A percentile compares a stretch with the other conserved stretches of the same genome.
phyloP scores from a whole-genome alignment of 2,329 filamentous ascomycete species.

The Stagonosporopsis rhizophila region DNA sequence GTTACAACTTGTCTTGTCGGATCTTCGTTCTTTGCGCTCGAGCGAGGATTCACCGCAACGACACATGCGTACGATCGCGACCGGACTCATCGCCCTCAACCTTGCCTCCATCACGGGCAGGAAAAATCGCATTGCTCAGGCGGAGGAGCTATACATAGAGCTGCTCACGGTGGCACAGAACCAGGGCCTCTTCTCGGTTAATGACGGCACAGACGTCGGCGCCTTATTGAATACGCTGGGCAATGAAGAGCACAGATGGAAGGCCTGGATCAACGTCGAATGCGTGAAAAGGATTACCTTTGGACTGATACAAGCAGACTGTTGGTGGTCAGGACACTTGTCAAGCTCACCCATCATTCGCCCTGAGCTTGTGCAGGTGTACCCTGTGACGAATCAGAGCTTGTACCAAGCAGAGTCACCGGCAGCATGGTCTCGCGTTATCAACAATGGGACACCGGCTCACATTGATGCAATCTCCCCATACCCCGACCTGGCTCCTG shows the following conservation, averaged over 20 bases:
- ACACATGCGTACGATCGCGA: conserved; percentile 57
- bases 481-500: conserved; percentile 19
- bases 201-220: conserved; percentile 47
- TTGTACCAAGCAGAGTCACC: conserved; percentile 54
- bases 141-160: conserved; percentile 60
- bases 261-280: conserved; percentile 61
- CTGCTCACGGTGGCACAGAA: conserved; percentile 58
- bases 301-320: conserved; percentile 55
- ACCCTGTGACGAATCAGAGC: conserved; percentile 55
- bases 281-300: conserved; percentile 60
- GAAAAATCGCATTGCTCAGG: conserved; percentile 55
- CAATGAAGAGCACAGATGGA: conserved; percentile 58
- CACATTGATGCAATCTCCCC: conserved; percentile 44
- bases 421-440: conserved; percentile 42
- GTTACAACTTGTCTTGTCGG: conserved; percentile 51
- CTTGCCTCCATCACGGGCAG: conserved; percentile 58
- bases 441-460: conserved; percentile 40
- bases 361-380: conserved; percentile 56
- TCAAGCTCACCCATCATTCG: conserved; percentile 56
- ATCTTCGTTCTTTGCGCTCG: conserved; percentile 53
- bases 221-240: conserved; percentile 54
- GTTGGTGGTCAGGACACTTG: conserved; percentile 58
- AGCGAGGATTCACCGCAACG: conserved; percentile 50
- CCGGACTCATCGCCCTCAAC: conserved; percentile 57
- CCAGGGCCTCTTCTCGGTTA: conserved; percentile 59